Conservation (phyloP, 805 yeast genomes). For the Diddensiella transvaalensis region DNA sequence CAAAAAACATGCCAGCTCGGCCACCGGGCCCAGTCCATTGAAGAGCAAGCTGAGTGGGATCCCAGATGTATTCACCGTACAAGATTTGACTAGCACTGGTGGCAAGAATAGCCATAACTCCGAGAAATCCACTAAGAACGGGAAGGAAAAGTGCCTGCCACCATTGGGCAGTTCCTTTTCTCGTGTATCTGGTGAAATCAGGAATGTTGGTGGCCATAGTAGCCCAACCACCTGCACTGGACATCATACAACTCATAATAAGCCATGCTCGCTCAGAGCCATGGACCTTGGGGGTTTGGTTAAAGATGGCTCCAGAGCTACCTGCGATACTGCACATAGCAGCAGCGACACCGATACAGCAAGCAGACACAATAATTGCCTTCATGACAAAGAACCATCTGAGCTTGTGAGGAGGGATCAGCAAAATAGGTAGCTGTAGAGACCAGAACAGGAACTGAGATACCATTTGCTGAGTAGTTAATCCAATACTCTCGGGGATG, state of each 20-base stretch:
- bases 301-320: not conserved
- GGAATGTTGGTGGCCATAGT: constrained; percentile 35
- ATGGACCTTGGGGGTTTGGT: constrained; percentile 3
- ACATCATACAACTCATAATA: constrained; percentile 23
- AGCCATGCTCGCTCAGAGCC: constrained; percentile 25
- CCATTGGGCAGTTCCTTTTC: constrained; percentile 12
- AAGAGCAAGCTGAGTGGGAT: constrained; percentile 41
- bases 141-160: constrained; percentile 20
- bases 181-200: constrained; percentile 21
- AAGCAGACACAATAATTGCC: constrained; percentile 72
- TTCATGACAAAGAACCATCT: constrained; percentile 81
- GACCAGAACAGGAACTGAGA: constrained; percentile 81
- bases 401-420: constrained; percentile 75
- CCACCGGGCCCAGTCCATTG: constrained; percentile 35
- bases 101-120: constrained; percentile 41
- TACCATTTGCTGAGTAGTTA: constrained; percentile 53
- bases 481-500: constrained; percentile 69
- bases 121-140: constrained; percentile 16
- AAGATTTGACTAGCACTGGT: constrained; percentile 44
- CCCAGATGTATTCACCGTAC: constrained; percentile 45
- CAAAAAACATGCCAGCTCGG: constrained; percentile 32
- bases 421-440: constrained; percentile 71
- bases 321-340: constrained; percentile 51
- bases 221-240: constrained; percentile 30
- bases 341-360: constrained; percentile 74